phyloP scores from a whole-genome alignment of 1,139 yeast genomes.

The Williopsis jadinii region DNA sequence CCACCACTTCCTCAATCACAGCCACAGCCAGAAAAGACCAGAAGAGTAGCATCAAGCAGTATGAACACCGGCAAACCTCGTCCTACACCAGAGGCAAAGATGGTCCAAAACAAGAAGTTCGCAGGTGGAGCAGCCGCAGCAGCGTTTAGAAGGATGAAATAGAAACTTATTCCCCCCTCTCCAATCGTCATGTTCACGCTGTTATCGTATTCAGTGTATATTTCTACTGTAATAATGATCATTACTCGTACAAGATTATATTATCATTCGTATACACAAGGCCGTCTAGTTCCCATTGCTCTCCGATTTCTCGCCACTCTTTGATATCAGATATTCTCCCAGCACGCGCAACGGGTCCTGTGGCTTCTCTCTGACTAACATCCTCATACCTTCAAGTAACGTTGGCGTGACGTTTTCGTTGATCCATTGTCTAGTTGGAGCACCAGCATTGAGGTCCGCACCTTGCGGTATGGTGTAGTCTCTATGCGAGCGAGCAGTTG shows the following conservation, averaged over 20 bases:
- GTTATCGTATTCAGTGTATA: too few relatives aligned
- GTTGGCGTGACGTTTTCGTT: conserved; percentile 64
- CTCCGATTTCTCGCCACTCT: conserved; percentile 15
- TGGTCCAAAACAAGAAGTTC: conserved; percentile 16
- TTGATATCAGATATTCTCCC: conserved; percentile 61
- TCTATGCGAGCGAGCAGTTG: too few relatives aligned
- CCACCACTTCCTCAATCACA: conserved; percentile 3
- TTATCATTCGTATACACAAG: too few relatives aligned
- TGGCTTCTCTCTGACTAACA: conserved; percentile 51
- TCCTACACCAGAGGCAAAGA: conserved; percentile 9
- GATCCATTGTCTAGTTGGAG: conserved; percentile 71
- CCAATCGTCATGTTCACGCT: too few relatives aligned
- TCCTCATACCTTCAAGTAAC: conserved; percentile 62
- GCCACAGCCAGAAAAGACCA: background rate
- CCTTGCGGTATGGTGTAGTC: conserved; percentile 11
- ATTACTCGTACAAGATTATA: too few relatives aligned
- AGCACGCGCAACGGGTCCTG: conserved; percentile 62
- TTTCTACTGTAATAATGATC: too few relatives aligned
- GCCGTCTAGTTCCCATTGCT: too few relatives aligned
- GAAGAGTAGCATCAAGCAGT: conserved; percentile 1
- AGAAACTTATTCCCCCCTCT: too few relatives aligned
- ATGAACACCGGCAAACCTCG: background rate
- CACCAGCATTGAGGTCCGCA: conserved; percentile 69
- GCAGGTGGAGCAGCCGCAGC: conserved; percentile 26
- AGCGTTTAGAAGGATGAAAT: conserved; percentile 15